Conservation (phyloP, 148 eudicot species). For the Silene uniflora region DNA sequence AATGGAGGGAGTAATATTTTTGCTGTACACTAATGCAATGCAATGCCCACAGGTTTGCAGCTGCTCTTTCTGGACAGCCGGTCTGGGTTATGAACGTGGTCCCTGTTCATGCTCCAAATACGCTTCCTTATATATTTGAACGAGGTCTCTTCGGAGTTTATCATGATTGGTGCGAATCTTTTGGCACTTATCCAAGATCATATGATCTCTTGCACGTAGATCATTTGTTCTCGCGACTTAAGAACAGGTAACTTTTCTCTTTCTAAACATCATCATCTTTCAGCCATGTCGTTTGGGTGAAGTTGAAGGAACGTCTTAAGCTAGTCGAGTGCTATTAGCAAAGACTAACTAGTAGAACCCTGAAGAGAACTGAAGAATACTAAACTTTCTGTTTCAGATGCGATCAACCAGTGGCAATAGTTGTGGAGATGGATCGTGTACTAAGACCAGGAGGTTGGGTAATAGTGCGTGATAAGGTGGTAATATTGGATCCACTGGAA, state of each 20-base stretch:
- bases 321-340: no score
- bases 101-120: slow-evolving; percentile 86
- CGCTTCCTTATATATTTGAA: slow-evolving; percentile 88
- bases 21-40: neutral
- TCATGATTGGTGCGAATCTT: slow-evolving; percentile 99
- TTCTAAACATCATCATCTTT: neutral
- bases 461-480: slow-evolving; percentile 76
- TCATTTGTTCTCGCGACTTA: slow-evolving; percentile 92
- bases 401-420: slow-evolving; percentile 64
- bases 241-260: slow-evolving; percentile 50
- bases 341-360: no score
- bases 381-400: slow-evolving; percentile 87
- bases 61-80: slow-evolving; percentile 69
- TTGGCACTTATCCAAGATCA: slow-evolving; percentile 91
- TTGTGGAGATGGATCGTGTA: slow-evolving; percentile 88
- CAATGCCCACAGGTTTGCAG: slow-evolving; percentile 68
- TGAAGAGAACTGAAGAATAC: no score
- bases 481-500: slow-evolving; percentile 69
- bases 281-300: no score
- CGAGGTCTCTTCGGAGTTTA: slow-evolving; percentile 88
- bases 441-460: slow-evolving; percentile 87
- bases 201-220: slow-evolving; percentile 94
- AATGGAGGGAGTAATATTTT: neutral
- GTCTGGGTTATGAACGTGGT: slow-evolving; percentile 98
- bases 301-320: no score